A percentile compares a stretch with the other conserved stretches of the same genome.
Evolutionary conservation across 345 rosid genomes (phyloP).

Genomic region (Pistacia vera): DNA sequence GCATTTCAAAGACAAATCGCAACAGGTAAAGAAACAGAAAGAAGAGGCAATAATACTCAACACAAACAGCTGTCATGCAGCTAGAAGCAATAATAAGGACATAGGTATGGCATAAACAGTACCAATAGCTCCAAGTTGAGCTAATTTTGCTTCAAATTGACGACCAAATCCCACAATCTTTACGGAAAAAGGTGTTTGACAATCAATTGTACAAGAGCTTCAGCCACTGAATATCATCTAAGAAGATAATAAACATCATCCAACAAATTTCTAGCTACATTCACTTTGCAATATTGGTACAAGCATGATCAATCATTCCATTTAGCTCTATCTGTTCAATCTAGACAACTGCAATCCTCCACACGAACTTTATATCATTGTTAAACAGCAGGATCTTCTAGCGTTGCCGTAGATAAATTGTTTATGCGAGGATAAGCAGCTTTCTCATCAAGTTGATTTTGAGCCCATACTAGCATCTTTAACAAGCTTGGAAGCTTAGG

Average conservation of each 20-base stretch:
- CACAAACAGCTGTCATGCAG: neutral
- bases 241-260: constrained; percentile 28
- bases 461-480: constrained; percentile 94
- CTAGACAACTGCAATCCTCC: constrained; percentile 4
- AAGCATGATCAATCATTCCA: constrained; percentile 13
- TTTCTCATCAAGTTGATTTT: constrained; percentile 86
- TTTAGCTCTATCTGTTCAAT: constrained; percentile 11
- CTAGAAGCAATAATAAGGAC: neutral
- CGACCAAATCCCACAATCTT: constrained; percentile 3
- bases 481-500: constrained; percentile 94
- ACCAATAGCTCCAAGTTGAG: neutral
- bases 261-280: constrained; percentile 30
- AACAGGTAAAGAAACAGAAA: neutral
- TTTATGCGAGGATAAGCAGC: constrained; percentile 92
- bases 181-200: constrained; percentile 10
- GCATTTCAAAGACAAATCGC: neutral
- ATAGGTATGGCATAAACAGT: neutral
- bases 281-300: constrained; percentile 9
- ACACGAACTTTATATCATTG: neutral
- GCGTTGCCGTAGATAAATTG: constrained; percentile 66
- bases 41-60: neutral
- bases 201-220: constrained; percentile 18
- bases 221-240: constrained; percentile 19
- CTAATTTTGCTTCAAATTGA: neutral
- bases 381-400: constrained; percentile 74